Base-by-base conservation (phyloP, 2,329 filamentous ascomycete genomes). In the Botrytis fabae region DNA sequence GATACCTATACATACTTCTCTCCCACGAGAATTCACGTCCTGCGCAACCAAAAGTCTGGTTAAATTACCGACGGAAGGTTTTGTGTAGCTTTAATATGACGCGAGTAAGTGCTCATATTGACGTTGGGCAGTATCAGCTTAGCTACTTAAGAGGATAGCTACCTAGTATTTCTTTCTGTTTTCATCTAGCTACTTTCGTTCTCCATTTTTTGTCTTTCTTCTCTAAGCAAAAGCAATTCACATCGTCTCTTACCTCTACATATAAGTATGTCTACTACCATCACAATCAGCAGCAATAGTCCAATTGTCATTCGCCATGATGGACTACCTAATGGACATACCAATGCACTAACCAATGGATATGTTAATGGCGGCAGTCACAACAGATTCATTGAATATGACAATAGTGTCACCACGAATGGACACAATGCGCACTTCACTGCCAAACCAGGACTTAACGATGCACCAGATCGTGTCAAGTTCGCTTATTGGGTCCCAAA, bases 401-500 rank as follows among this genome's bases (percentile, higher is more conserved):
- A 40, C 40, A 64, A 51, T 38, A 54, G 35, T 51, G 35, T n/a
- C 20, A 65, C 32, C 18, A 40, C 59, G 9, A 73, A 70, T 44
- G 57, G 71, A 46, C 35, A 76, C 63, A 40, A 75, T 28, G n/a
- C 71, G n/a, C 73, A 75, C 38, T 79, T 75, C 61, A 75, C 73
- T 44, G 77, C 77, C 35, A 69, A 76, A 71, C 78, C 81, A 77
- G 78, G 83, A 70, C 80, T 85, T 62, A 86, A 85, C 71, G 77
- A 81, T 69, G 81, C 84, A 68, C 82, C 83, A 1, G 80, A 83
- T 46, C 81, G 84, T 5, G 78, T 86, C 64, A 82, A 85, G 54
- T 85, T 86, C 76, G 85, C 85, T 16, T 87, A 86, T 78, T 87
- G 85, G 85, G 85, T 87, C 0, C 86, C 85, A 25, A 87, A 87